Base-by-base conservation (phyloP, 805 yeast species). In the Helenozyma rhizophorensis region DNA sequence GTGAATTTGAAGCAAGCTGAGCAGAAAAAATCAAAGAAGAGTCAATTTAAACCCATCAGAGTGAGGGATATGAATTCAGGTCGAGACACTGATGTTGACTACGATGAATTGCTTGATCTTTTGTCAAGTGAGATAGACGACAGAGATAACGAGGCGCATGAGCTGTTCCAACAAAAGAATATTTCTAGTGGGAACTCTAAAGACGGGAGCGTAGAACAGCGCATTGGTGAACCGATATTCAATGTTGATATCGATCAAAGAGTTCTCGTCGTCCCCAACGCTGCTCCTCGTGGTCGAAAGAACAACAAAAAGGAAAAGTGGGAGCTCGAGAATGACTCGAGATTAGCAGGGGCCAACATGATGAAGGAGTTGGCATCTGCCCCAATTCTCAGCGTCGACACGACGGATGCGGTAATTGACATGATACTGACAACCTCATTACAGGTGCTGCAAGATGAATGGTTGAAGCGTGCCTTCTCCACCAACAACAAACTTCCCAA, bases 401-500 rank as follows among this genome's bases (percentile, higher is more conserved):
- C 76, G 3, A 71, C 81, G 40, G 95, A 86, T 46, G 97, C 88
- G 40, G 83, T 86, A 2, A 56, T 93, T 40, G 90, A 88, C 31
- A 83, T 88, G 72, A 83, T 90, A 24, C 70, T 83, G 10, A 73
- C 81, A 2, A 82, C 89, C 0, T 81, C 94, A 0, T 58, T 86
- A n/a, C 67, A 70, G 18, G 87, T 77, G 41, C 80, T 77, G 30
- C 45, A 31, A 14, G 95, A 86, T 40, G 90, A 85, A 68, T 80
- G 87, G 86, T 63, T 81, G 32, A 72, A 94, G 47, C 83, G 84
- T 45, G 87, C 90, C 4, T 84, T 89, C 6, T 87, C 90, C 13
- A 75, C 83, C 3, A 52, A 56, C 11, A 78, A 85, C n/a, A 83
- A 78, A 47, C 66, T 93, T 4, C 94, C 95, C 11, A 70, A 87